Conservation (phyloP, 345 rosid genomes). For the Eucalyptus regnans region DNA sequence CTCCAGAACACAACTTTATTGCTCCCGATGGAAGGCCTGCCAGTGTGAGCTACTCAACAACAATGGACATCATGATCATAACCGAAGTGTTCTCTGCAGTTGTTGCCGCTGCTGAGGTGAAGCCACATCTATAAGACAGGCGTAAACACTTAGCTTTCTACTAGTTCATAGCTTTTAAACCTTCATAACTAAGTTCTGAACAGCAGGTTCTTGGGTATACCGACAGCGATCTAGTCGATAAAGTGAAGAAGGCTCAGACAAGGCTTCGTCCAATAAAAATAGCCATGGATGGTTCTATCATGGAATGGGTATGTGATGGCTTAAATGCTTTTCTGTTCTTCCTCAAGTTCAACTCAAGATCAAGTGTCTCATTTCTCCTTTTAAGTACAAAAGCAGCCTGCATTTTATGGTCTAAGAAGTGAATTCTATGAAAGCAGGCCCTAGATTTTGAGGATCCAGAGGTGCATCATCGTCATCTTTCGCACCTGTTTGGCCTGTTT, state of each 20-base stretch:
- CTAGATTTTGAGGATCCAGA: conserved; percentile 84
- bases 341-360: not conserved
- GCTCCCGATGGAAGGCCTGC: conserved; percentile 77
- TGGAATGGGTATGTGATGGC: conserved; percentile 71
- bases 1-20: conserved; percentile 81
- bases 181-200: not conserved
- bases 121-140: not conserved
- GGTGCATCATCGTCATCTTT: conserved; percentile 69
- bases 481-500: conserved; percentile 87
- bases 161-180: not conserved
- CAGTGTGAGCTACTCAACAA: conserved; percentile 88
- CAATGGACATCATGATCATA: conserved; percentile 88
- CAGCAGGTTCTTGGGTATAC: conserved; percentile 51
- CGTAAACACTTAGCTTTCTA: not conserved
- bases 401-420: not conserved
- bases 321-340: not conserved
- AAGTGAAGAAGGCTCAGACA: conserved; percentile 44
- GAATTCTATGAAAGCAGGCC: conserved; percentile 18
- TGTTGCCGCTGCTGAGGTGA: conserved; percentile 79
- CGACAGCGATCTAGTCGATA: conserved; percentile 38
- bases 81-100: conserved; percentile 66
- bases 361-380: not conserved
- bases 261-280: conserved; percentile 65
- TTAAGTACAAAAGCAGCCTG: not conserved
- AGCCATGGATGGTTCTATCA: conserved; percentile 75